These are phyloP conservation scores for Gossypium mustelinum DNA, from an alignment of 345 rosid species.

Conservation along the genomic window DNA sequence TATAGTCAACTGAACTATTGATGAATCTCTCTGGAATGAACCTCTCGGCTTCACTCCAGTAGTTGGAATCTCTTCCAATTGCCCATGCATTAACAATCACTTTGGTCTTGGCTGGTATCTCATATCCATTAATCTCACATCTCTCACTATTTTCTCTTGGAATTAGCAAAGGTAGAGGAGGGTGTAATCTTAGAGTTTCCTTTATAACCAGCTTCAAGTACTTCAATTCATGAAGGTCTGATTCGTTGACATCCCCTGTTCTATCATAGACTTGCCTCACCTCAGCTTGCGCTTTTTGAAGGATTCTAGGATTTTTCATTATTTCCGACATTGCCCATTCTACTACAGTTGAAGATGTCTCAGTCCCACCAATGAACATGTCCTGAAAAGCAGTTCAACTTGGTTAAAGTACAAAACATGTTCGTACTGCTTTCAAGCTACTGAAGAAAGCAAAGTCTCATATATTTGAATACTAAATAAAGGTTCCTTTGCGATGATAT, in stretches of 20 bases:
- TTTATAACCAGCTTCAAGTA: background rate
- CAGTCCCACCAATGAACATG: background rate
- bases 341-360: background rate
- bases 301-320: background rate
- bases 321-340: conserved; percentile 6
- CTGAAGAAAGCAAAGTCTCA: no score
- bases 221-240: background rate
- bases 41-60: conserved; percentile 30
- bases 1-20: conserved; percentile 1
- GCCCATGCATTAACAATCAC: background rate
- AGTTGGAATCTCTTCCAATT: conserved; percentile 22
- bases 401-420: no score
- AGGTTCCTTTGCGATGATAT: no score
- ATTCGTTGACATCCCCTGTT: background rate
- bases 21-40: conserved; percentile 21
- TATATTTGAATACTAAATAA: no score
- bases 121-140: background rate
- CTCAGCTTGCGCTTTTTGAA: background rate
- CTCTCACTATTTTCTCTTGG: background rate
- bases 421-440: no score
- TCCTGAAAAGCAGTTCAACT: background rate
- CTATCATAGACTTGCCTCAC: background rate
- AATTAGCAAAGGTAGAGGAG: background rate
- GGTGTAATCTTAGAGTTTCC: conserved; percentile 2
- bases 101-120: conserved; percentile 16